Base-by-base conservation (phyloP, 768 basidiomycete genomes). In the Boletellus emodensis region DNA sequence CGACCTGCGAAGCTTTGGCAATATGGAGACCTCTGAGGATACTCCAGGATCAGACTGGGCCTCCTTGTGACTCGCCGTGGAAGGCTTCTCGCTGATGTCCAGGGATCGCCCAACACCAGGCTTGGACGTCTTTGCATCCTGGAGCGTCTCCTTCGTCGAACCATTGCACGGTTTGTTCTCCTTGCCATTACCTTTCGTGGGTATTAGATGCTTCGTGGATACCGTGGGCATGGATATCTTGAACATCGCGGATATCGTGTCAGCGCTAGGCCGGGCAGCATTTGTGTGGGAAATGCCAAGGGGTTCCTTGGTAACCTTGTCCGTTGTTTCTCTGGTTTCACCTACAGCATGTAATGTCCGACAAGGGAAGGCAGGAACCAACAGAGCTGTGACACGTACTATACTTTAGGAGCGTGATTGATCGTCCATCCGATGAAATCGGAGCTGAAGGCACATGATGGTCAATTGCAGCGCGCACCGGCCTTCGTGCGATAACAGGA, bases 121-220 rank as follows among this genome's bases (percentile, higher is more conserved):
- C 44, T 43, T 47, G 49, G 43, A 32, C 39, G n/a, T 10, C 15
- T 50, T 34, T 30, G 35, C 39, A 39, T 44, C 4, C 18, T 32
- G 50, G 46, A 37, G 8, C 40, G 47, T 52, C 51, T 32, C 42
- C 18, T 9, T 35, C 3, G 35, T 55, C 36, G 40, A 30, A 42
- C 47, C 26, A 3, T 38, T 40, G 40, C 38, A 36, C 34, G 48
- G 2, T 18, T 28, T 39, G 36, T 62, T 62, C 44, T 63, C 63
- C 35, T 65, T 56, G 20, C 42, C 42, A 42, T 39, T 47, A 26
- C 44, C 28, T 11, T 38, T 56, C 32, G 43, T n/a, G 15, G 35
- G 22, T 37, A 39, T 52, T n/a, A 9, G 3, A 46, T 47, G 48
- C 24, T 17, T 48, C 53, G 46, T 43, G 28, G 48, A 42, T 35